These are phyloP conservation scores for Dothideomycetes sp. DNA, from an alignment of 2,329 filamentous ascomycete species.

Conservation along the genomic window DNA sequence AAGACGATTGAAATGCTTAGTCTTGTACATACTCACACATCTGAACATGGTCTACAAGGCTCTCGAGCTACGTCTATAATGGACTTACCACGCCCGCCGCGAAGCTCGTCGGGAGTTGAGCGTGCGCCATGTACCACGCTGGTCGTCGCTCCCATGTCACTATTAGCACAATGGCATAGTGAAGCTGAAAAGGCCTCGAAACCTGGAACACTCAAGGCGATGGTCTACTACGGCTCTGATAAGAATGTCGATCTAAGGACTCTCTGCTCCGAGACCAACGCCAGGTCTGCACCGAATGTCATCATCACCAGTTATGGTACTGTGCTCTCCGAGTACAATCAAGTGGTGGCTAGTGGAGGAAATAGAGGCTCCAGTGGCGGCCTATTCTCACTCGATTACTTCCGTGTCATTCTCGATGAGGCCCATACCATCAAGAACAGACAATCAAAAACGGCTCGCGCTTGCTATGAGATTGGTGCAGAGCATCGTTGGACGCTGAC, in stretches of 20 bases:
- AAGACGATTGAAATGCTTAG: slow-evolving; percentile 99
- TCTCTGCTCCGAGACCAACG: slow-evolving; percentile 67
- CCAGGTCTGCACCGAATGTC: slow-evolving; percentile 69
- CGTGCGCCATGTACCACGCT: slow-evolving; percentile 80
- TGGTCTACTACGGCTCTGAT: slow-evolving; percentile 88
- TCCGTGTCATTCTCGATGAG: slow-evolving; percentile 90
- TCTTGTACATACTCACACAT: slow-evolving; percentile 75
- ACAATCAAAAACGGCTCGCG: slow-evolving; percentile 85
- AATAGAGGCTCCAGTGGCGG: slow-evolving; percentile 55
- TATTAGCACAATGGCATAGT: slow-evolving; percentile 94
- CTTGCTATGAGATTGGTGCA: slow-evolving; percentile 82
- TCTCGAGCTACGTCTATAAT: slow-evolving; percentile 35
- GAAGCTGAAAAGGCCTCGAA: slow-evolving; percentile 87
- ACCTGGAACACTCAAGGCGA: slow-evolving; percentile 68
- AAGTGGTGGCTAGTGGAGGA: slow-evolving; percentile 58
- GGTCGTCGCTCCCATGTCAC: slow-evolving; percentile 92
- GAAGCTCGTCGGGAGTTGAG: slow-evolving; percentile 48
- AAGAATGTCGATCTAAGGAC: slow-evolving; percentile 70
- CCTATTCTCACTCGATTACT: slow-evolving; percentile 87
- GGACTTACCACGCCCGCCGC: slow-evolving; percentile 53
- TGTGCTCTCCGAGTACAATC: slow-evolving; percentile 79
- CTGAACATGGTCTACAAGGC: slow-evolving; percentile 31
- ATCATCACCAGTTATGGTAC: slow-evolving; percentile 94
- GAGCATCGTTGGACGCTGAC: slow-evolving; percentile 88
- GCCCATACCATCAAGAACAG: slow-evolving; percentile 83